phyloP scores from a whole-genome alignment of 2,329 filamentous ascomycete genomes.

The Aspergillus sp. region DNA sequence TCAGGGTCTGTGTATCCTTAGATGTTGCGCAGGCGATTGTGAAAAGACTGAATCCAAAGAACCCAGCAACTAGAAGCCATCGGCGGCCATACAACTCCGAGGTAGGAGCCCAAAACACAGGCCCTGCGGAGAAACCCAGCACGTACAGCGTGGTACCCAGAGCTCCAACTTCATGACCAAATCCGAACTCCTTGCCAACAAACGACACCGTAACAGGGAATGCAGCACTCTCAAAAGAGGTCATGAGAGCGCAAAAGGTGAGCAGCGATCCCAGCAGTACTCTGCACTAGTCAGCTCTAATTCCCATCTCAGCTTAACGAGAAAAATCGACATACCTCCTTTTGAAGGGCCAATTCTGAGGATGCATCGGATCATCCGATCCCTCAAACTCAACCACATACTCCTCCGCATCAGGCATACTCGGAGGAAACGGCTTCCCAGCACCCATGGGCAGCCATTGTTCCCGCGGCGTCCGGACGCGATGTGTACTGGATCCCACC shows the following conservation, averaged over 20 bases:
- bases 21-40: constrained; percentile 38
- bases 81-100: constrained; percentile 54
- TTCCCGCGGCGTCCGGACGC: constrained; percentile 12
- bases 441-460: constrained; percentile 12
- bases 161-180: constrained; percentile 34
- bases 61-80: constrained; percentile 40
- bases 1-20: constrained; percentile 31
- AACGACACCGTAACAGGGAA: constrained; percentile 57
- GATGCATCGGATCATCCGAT: constrained; percentile 43
- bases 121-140: constrained; percentile 50
- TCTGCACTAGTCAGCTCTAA: neutral
- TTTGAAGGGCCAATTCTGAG: constrained; percentile 45
- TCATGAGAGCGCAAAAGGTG: constrained; percentile 26
- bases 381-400: constrained; percentile 53
- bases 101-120: constrained; percentile 55
- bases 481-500: constrained; percentile 13
- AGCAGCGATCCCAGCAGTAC: constrained; percentile 6
- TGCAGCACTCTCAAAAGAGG: constrained; percentile 50
- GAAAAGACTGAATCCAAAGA: constrained; percentile 37
- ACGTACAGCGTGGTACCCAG: constrained; percentile 43
- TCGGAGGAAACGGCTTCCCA: constrained; percentile 44
- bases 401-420: constrained; percentile 42
- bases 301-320: neutral
- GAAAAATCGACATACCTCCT: constrained; percentile 30
- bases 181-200: constrained; percentile 44